A percentile compares a stretch with the other conserved stretches of the same genome.
phyloP scores from a whole-genome alignment of 768 basidiomycete species.

The Phanerochaete carnosa region DNA sequence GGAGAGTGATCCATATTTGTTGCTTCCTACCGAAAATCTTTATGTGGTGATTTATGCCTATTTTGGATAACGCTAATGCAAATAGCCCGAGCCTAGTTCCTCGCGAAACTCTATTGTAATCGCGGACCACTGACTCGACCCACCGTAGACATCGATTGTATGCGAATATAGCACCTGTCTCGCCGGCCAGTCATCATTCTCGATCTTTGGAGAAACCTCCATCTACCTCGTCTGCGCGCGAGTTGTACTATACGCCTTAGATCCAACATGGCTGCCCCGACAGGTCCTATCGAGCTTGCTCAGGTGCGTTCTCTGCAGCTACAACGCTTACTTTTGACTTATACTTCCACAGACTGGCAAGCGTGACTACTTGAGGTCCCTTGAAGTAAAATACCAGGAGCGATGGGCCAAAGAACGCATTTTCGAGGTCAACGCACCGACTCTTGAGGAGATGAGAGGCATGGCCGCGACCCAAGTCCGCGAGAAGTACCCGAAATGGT shows the following conservation, averaged over 20 bases:
- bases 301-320: constrained; percentile 21
- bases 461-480: constrained; percentile 64
- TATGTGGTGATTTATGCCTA: background rate
- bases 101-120: background rate
- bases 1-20: too few relatives aligned
- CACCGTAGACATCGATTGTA: constrained; percentile 6
- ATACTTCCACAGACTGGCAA: constrained; percentile 72
- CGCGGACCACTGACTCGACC: constrained; percentile 2
- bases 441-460: constrained; percentile 58
- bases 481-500: constrained; percentile 90
- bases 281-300: constrained; percentile 29
- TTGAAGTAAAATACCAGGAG: constrained; percentile 84
- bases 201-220: constrained; percentile 4
- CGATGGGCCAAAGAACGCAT: constrained; percentile 73
- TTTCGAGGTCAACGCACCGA: constrained; percentile 86
- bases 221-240: constrained; percentile 2
- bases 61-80: background rate
- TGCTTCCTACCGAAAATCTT: too few relatives aligned
- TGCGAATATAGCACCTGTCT: constrained; percentile 3
- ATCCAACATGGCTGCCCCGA: constrained; percentile 13
- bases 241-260: constrained; percentile 8
- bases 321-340: background rate
- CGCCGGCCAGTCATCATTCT: background rate
- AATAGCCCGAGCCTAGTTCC: background rate
- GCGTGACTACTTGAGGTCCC: constrained; percentile 77